Base-by-base conservation (phyloP, 1,284 basidiomycete genomes). In the Sphaerobolus stellatus region DNA sequence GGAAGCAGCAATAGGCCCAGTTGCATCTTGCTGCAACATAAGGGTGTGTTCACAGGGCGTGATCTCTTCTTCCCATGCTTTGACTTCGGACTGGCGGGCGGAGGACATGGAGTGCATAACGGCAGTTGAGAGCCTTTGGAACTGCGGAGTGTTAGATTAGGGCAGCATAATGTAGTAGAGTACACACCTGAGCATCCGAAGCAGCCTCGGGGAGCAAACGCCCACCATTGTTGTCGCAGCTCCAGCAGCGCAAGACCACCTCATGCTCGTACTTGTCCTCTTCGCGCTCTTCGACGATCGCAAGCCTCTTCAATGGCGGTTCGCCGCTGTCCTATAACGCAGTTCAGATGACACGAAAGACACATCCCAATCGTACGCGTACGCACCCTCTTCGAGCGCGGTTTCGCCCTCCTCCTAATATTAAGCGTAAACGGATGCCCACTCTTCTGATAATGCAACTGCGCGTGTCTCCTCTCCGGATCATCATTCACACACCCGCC, bases 31-130 rank as follows among this genome's bases (percentile, higher is more conserved):
- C 49, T 90, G 75, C 0, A 99, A 77, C 13, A 83, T 83, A 8
- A 90, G 73, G 0, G 93, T 91, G 65, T 99, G 96, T 65, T 92
- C 86, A 75, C 96, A 99, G 3, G 91, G 72, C 0, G 79, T 66
- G 29, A 98, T 88, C 66, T 98, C 96, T 70, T 98, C 94, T 66
- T 97, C 93, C 96, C 97, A 99, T 2, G 95, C 92, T 71, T 98
- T 90, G 55, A 99, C 92, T 66, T 98, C 94, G 1, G 88, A 92
- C 66, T 94, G 90, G 51, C 94, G 90, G 0, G 92, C 88, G 0
- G 94, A 96, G 0, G 93, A 93, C 62, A 94, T 76, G 1, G 93
- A 86, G 2, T 79, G 76, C 83, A 97, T 87, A 54, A 97, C 79
- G 0, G 82, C 85, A n/a, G 84, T 76, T 4, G 86, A 75, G 9